Percentiles rank a stretch among this genome's conserved stretches.
Conservation (phyloP, 1,284 basidiomycete genomes). For the Trametes versicolor region DNA sequence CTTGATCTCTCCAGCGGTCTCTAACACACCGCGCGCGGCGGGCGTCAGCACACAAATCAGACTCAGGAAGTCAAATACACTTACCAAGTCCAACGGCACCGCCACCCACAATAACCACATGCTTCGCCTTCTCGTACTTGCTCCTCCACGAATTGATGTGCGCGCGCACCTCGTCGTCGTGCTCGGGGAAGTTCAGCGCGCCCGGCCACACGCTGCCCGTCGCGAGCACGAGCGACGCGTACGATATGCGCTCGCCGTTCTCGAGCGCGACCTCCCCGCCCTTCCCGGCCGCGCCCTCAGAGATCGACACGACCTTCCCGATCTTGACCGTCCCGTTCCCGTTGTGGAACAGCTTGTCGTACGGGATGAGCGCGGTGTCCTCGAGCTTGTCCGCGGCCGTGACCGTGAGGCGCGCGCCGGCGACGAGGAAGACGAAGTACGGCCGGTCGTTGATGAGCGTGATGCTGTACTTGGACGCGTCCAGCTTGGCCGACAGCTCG, state of each 20-base stretch:
- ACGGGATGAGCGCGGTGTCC: conserved; percentile 49
- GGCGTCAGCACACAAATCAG: background rate
- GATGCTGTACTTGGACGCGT: conserved; percentile 44
- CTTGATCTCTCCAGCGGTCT: conserved; percentile 67
- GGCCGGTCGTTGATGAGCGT: conserved; percentile 48
- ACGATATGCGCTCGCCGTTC: conserved; percentile 59
- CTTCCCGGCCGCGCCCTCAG: conserved; percentile 46
- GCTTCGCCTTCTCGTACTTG: conserved; percentile 57
- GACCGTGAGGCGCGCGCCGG: conserved; percentile 47
- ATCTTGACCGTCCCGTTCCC: conserved; percentile 56
- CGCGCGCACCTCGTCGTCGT: conserved; percentile 49
- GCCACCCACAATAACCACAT: conserved; percentile 67
- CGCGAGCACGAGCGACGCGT: conserved; percentile 64
- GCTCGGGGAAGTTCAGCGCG: conserved; percentile 56
- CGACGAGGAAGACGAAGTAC: conserved; percentile 46
- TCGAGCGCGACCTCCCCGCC: conserved; percentile 58
- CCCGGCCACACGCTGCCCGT: conserved; percentile 66
- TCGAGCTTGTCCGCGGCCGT: conserved; percentile 46
- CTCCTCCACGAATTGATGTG: conserved; percentile 54
- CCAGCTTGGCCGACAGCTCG: conserved; percentile 46
- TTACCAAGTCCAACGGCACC: conserved; percentile 71
- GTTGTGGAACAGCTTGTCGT: conserved; percentile 57
- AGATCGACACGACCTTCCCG: conserved; percentile 56
- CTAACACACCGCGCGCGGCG: conserved; percentile 42
- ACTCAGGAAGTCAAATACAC: conserved; percentile 26